Evolutionary conservation across 352 stramenopile genomes (phyloP), one percentile per base, ranked within the genome.

Genomic region (Globisporangium okanoganense): DNA sequence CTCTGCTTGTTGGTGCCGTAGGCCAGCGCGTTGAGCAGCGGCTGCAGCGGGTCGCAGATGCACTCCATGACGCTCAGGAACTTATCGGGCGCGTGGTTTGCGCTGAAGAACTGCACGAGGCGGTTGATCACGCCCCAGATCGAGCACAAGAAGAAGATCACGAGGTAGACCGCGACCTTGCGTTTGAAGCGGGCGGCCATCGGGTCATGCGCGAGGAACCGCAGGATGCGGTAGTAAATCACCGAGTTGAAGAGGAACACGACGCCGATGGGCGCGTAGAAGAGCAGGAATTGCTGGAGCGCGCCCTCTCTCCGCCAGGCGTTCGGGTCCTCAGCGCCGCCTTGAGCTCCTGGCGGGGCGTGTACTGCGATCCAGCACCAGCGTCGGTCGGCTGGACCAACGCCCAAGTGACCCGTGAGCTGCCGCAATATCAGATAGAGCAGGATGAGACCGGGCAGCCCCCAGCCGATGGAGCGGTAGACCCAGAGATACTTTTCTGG

Each of bases 331-430:
- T 18, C n/a, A 25, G 31, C 65, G 1, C 3, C n/a, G n/a, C n/a
- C n/a, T n/a, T n/a, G n/a, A n/a, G n/a, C n/a, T n/a, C n/a, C 8
- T 45, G 31, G 24, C 9, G 69, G 72, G 0, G 67, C 41, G 33
- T 86, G 78, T 1, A 83, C 75, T 3, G 80, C 72, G 57, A 92
- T 88, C 82, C 82, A 92, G 55, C 82, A 92, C 82, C 82, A 92
- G 18, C 68, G 75, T 1, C 82, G 82, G 56, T 92, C 82, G 6
- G 82, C 80, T 18, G 70, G 69, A 27, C 82, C 82, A 4, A 92
- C 79, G 58, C 80, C 80, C 44, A 92, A 36, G 50, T 89, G 75
- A 6, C 80, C 82, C 0, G 79, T 90, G 59, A 92, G 70, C 61
- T 92, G 82, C 0, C 79, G 77, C 56, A 90, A 64, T 16, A 92